A percentile compares a stretch with the other conserved stretches of the same genome.
phyloP scores from a whole-genome alignment of 2,329 filamentous ascomycete species.

The Alternaria gaisen region DNA sequence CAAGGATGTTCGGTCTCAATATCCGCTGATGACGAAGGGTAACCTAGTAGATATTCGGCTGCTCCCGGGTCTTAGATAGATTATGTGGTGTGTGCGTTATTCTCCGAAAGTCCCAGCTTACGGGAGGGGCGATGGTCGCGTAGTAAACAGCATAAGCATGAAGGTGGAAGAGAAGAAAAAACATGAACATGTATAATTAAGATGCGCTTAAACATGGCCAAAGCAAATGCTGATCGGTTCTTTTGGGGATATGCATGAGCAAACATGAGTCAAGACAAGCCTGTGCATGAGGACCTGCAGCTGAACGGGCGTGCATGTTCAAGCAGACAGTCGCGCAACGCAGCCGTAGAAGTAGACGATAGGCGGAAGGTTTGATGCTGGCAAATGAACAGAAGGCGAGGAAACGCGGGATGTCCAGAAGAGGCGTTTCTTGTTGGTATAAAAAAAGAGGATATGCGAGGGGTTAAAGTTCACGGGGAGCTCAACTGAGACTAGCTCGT shows the following conservation, averaged over 20 bases:
- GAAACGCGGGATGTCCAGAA: neutral
- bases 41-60: slow-evolving; percentile 15
- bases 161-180: neutral
- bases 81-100: slow-evolving; percentile 14
- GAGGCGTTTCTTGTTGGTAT: slow-evolving; percentile 7
- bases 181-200: neutral
- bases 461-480: slow-evolving; percentile 2
- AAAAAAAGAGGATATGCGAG: neutral
- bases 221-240: neutral
- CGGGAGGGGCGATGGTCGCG: neutral
- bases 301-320: slow-evolving; percentile 2
- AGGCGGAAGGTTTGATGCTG: neutral
- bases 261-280: slow-evolving; percentile 1
- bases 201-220: neutral
- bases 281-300: slow-evolving; percentile 10
- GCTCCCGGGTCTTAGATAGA: slow-evolving; percentile 15
- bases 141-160: neutral
- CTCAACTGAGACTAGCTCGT: slow-evolving; percentile 6
- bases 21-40: slow-evolving; percentile 4
- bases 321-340: neutral
- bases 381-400: neutral
- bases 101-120: slow-evolving; percentile 10
- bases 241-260: neutral
- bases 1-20: slow-evolving; percentile 10
- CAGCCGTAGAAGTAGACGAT: neutral